Percentiles rank a stretch among this genome's conserved stretches.
These are phyloP conservation scores for Chlamydomonas sp. DNA, from an alignment of 139 green algal genomes.

Conservation along the genomic window DNA sequence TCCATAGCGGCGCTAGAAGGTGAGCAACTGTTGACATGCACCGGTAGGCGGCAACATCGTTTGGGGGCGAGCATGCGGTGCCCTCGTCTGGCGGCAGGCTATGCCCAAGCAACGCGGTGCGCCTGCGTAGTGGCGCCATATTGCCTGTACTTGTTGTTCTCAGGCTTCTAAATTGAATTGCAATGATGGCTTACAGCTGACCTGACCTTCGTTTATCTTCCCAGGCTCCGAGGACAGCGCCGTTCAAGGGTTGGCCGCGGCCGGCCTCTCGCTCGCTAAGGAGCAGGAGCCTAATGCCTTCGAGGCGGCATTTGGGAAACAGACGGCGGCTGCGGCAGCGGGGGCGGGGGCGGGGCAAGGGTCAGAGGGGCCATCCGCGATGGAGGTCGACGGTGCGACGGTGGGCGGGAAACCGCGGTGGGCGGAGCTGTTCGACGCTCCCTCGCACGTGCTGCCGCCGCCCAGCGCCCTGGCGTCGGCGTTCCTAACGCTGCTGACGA, in stretches of 20 bases:
- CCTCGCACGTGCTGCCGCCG: constrained; percentile 75
- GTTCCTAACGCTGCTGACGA: constrained; percentile 64
- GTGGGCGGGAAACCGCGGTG: constrained; percentile 18
- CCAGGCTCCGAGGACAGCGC: too few species aligned
- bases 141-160: too few species aligned
- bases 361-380: neutral
- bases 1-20: constrained; percentile 11
- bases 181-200: too few species aligned
- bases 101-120: too few species aligned
- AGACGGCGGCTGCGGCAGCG: neutral
- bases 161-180: too few species aligned
- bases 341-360: neutral
- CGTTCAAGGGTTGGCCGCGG: too few species aligned
- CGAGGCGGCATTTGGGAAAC: constrained; percentile 53
- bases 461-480: constrained; percentile 52
- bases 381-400: constrained; percentile 21
- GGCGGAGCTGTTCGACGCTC: constrained; percentile 72
- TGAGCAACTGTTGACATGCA: neutral
- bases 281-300: constrained; percentile 29
- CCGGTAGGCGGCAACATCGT: neutral
- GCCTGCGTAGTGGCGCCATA: too few species aligned
- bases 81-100: too few species aligned
- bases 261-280: neutral
- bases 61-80: neutral
- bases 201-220: too few species aligned